Conservation (phyloP, 805 yeast species). For the Candida verbasci region DNA sequence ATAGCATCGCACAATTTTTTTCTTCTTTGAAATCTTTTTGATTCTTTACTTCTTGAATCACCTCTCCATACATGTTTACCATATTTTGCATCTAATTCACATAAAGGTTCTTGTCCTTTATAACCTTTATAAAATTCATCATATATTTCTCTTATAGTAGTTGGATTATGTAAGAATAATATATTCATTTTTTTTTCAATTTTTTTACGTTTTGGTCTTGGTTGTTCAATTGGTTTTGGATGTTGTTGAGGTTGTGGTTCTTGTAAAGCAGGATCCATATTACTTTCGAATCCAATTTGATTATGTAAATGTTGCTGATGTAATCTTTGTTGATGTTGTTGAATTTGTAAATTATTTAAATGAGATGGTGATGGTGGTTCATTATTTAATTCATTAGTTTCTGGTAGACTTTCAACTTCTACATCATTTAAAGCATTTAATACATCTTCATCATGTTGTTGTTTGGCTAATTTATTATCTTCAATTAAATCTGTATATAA, state of each 20-base stretch:
- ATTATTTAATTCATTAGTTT: constrained; percentile 12
- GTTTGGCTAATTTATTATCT: constrained; percentile 15
- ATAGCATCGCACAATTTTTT: constrained; percentile 42
- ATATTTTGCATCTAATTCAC: constrained; percentile 38
- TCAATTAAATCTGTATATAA: constrained; percentile 27
- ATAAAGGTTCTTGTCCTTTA: constrained; percentile 39
- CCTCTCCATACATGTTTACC: constrained; percentile 46
- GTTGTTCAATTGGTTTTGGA: constrained; percentile 1
- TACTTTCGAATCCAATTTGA: constrained; percentile 20
- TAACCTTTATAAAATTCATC: constrained; percentile 43
- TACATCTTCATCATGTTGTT: constrained; percentile 20
- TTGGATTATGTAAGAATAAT: constrained; percentile 41
- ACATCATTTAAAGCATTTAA: constrained; percentile 20
- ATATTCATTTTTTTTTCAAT: constrained; percentile 26
- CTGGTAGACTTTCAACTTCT: constrained; percentile 8
- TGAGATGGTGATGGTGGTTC: constrained; percentile 9
- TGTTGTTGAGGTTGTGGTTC: constrained; percentile 12
- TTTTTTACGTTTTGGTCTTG: constrained; percentile 2
- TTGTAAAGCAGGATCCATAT: constrained; percentile 40
- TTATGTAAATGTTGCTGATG: constrained; percentile 2
- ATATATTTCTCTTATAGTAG: constrained; percentile 41
- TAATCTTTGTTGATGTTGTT: constrained; percentile 6
- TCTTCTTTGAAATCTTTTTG: constrained; percentile 40
- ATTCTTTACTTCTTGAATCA: constrained; percentile 41
- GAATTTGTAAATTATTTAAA: constrained; percentile 14